Evolutionary conservation across 2,329 filamentous ascomycete genomes (phyloP), one percentile per base, ranked within the genome.

Genomic region (Talaromyces funiculosus): DNA sequence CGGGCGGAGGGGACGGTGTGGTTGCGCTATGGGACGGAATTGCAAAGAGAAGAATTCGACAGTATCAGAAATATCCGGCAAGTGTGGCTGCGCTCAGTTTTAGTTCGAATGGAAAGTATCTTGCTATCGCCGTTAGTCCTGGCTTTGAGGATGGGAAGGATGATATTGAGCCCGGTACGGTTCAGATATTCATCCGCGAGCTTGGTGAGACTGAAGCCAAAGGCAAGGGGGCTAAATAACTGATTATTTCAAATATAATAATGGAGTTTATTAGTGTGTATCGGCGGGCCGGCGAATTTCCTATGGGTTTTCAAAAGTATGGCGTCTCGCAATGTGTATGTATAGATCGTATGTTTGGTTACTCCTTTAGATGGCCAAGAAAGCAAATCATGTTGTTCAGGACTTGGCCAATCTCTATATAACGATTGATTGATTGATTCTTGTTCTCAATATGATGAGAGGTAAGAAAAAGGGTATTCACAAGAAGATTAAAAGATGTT

Each of bases 1-100:
- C 88, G 12, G 92, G 90, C 29, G 92, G 92, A 47, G 92, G 92
- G 31, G 92, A 97, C 71, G 90, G 91, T 37, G 90, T 92, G 8
- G 91, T 96, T n/a, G 90, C 90, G 4, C 78, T 97, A 45, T 97
- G 92, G 92, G 92, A 97, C 72, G 92, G 90, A 9, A 87, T 92
- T 68, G 90, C 90, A 60, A 97, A 96, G 84, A 83, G 92, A 69
- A 85, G 92, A 72, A 90, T 97, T 74, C 85, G 90, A 71, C 90
- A 95, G 72, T 96, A 96, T 74, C 90, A 92, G 69, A 89, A 90
- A 70, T 91, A 92, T 61, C 83, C 87, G 16, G 86, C 91, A 45
- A 91, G 87, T 69, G 85, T 97, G 7, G 87, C 90, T 9, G 87
- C 88, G 0, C 77, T 96, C 63, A 84, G 84, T 1, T 97, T 96